These are phyloP conservation scores for Hibiscus tridactylites DNA, from an alignment of 345 rosid species.

Conservation along the genomic window DNA sequence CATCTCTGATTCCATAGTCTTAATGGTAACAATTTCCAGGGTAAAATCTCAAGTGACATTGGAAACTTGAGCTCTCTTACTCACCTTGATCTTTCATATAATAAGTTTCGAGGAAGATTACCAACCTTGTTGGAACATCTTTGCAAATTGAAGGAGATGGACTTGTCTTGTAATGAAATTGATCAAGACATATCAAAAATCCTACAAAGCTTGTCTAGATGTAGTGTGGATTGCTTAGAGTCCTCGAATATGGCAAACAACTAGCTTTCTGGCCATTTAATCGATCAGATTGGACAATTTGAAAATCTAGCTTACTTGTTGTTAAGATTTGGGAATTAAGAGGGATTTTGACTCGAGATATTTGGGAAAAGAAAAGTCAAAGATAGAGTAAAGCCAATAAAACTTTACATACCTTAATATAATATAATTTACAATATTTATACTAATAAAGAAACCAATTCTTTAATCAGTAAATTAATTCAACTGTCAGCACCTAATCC, in stretches of 20 bases:
- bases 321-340: too few species aligned
- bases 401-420: too few species aligned
- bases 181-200: neutral
- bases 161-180: neutral
- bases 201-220: neutral
- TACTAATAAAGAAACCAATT: too few species aligned
- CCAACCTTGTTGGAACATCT: neutral
- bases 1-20: slow-evolving; percentile 12
- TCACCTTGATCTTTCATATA: neutral
- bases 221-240: neutral
- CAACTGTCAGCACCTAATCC: too few species aligned
- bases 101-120: too few species aligned
- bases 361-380: too few species aligned
- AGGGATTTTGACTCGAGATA: too few species aligned
- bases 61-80: slow-evolving; percentile 8
- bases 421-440: too few species aligned
- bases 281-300: neutral
- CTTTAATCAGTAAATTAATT: too few species aligned
- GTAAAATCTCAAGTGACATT: neutral
- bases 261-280: neutral
- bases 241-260: neutral
- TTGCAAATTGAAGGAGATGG: neutral
- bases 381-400: too few species aligned
- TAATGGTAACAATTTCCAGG: neutral
- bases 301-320: too few species aligned